Evolutionary conservation across 2,329 filamentous ascomycete species (phyloP).

Genomic region (Cytospora mali): DNA sequence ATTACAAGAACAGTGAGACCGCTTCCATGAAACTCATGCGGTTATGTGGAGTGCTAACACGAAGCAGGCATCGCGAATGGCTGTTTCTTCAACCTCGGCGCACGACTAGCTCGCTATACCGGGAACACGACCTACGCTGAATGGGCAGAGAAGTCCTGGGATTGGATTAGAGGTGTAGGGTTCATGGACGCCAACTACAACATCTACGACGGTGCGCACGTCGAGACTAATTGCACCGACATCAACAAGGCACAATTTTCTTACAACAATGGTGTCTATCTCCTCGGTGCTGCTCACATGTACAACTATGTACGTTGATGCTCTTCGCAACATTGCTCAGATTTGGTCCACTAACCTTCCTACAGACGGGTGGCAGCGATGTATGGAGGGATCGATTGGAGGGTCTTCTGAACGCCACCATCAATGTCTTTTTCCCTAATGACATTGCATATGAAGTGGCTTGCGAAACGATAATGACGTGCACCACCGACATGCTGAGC

Average conservation of each 20-base stretch:
- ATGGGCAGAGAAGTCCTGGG: constrained; percentile 75
- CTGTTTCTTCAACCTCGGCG: constrained; percentile 54
- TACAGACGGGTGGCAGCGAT: constrained; percentile 22
- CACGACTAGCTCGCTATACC: constrained; percentile 71
- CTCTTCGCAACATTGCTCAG: neutral
- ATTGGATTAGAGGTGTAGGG: constrained; percentile 63
- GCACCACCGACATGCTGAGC: constrained; percentile 29
- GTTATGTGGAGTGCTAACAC: constrained; percentile 1
- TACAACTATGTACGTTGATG: constrained; percentile 38
- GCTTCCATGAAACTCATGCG: neutral
- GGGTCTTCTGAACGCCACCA: constrained; percentile 24
- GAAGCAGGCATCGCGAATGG: constrained; percentile 48
- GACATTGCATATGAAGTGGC: constrained; percentile 28
- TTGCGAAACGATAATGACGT: constrained; percentile 28
- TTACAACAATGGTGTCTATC: constrained; percentile 83
- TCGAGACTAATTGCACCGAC: constrained; percentile 55
- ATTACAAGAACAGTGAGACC: constrained; percentile 60
- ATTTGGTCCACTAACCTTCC: neutral
- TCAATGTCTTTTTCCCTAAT: constrained; percentile 41
- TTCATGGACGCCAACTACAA: constrained; percentile 63
- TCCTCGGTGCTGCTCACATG: constrained; percentile 58
- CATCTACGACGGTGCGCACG: constrained; percentile 64
- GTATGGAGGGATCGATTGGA: constrained; percentile 27
- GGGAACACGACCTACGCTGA: constrained; percentile 75
- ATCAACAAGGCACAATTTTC: constrained; percentile 56